These are phyloP conservation scores for Schwanniomyces polymorphus DNA, from an alignment of 805 yeast species.

Conservation along the genomic window DNA sequence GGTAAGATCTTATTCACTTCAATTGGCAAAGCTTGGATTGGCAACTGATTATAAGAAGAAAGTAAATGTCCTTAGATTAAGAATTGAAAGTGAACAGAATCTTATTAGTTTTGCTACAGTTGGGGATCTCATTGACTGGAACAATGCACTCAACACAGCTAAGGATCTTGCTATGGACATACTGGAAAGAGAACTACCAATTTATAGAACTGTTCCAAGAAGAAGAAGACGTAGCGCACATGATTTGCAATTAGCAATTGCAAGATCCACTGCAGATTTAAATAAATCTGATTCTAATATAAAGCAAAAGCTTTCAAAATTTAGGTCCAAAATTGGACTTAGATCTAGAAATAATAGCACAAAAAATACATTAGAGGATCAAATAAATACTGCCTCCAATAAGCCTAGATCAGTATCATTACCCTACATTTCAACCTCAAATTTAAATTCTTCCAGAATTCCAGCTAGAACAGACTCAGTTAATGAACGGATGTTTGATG, in stretches of 20 bases:
- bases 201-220: constrained; percentile 78
- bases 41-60: constrained; percentile 82
- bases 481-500: neutral
- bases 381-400: neutral
- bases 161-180: constrained; percentile 80
- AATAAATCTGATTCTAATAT: constrained; percentile 6
- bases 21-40: constrained; percentile 79
- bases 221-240: constrained; percentile 50
- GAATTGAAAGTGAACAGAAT: constrained; percentile 84
- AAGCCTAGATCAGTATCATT: constrained; percentile 6
- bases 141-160: constrained; percentile 68
- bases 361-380: neutral
- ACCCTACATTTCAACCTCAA: constrained; percentile 1
- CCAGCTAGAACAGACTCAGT: neutral
- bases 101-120: constrained; percentile 62
- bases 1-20: constrained; percentile 73
- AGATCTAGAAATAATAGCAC: neutral
- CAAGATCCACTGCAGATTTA: neutral
- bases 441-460: neutral
- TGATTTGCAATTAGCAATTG: neutral
- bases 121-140: constrained; percentile 77
- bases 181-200: constrained; percentile 68
- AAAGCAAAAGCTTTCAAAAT: constrained; percentile 19
- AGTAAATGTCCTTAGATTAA: constrained; percentile 64
- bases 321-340: constrained; percentile 17